Evolutionary conservation across 495 filamentous ascomycete species (phyloP).

Genomic region (Bathelium albidoporum): DNA sequence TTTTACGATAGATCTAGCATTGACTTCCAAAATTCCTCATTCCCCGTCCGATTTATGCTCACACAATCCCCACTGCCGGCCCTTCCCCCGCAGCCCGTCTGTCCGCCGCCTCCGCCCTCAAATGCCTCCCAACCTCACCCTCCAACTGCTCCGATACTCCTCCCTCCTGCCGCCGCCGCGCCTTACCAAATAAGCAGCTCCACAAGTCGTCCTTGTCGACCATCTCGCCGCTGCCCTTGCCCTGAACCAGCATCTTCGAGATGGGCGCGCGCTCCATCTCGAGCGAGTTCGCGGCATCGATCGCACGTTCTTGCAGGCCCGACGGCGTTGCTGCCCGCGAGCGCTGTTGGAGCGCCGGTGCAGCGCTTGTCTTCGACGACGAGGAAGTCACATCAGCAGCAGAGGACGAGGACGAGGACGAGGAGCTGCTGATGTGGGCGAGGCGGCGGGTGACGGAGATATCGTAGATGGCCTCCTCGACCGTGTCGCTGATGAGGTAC

Average conservation of each 20-base stretch:
- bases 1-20: background rate
- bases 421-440: conserved; percentile 48
- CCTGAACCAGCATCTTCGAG: conserved; percentile 56
- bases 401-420: no score
- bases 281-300: conserved; percentile 73
- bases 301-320: conserved; percentile 42
- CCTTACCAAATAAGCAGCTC: conserved; percentile 64
- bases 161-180: conserved; percentile 11
- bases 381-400: no score
- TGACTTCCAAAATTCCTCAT: no score
- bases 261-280: conserved; percentile 65
- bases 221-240: conserved; percentile 64
- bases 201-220: conserved; percentile 75
- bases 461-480: conserved; percentile 82
- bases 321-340: conserved; percentile 25
- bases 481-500: conserved; percentile 78
- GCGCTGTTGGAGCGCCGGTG: no score
- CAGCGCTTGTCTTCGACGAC: no score
- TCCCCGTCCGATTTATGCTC: background rate
- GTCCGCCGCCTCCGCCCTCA: conserved; percentile 25
- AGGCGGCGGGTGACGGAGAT: conserved; percentile 69
- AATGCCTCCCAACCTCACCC: conserved; percentile 19
- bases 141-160: conserved; percentile 10
- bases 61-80: background rate
- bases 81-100: background rate